Evolutionary conservation across 371 early-diverging fungal species (phyloP).

Genomic region (Entomophthora muscae): DNA sequence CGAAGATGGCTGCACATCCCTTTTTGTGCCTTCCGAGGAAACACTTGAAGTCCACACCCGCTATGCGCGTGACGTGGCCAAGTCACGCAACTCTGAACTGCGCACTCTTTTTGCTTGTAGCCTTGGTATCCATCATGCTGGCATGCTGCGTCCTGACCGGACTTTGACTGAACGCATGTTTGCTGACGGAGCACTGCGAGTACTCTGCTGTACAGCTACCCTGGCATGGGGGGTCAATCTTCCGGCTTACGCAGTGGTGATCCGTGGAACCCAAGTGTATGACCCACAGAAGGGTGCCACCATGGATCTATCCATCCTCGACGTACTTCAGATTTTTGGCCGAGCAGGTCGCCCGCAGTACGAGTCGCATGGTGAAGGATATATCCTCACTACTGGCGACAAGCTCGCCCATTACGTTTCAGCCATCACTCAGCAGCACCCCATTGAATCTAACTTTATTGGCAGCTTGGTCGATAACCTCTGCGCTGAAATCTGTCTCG

Average conservation of each 20-base stretch:
- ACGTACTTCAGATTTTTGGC: constrained; percentile 98
- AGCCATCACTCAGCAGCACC: constrained; percentile 88
- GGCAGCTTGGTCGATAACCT: constrained; percentile 78
- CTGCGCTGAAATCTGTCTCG: constrained; percentile 93
- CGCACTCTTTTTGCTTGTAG: constrained; percentile 65
- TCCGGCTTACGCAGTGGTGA: constrained; percentile 96
- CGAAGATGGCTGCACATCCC: constrained; percentile 25
- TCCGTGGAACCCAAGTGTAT: constrained; percentile 97
- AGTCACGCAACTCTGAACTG: constrained; percentile 69
- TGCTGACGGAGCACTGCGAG: constrained; percentile 63
- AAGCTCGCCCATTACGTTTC: constrained; percentile 84
- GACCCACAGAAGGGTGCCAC: constrained; percentile 82
- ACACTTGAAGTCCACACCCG: constrained; percentile 10
- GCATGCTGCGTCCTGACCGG: constrained; percentile 86
- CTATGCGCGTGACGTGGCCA: constrained; percentile 22
- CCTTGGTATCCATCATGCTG: constrained; percentile 97
- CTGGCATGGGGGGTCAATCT: constrained; percentile 99
- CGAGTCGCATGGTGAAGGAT: constrained; percentile 82
- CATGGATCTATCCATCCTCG: constrained; percentile 82
- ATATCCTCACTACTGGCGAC: constrained; percentile 80
- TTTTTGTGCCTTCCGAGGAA: constrained; percentile 20
- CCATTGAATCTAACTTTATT: constrained; percentile 91
- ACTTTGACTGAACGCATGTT: constrained; percentile 79
- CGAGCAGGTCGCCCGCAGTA: constrained; percentile 98
- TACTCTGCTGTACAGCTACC: constrained; percentile 98